phyloP scores from a whole-genome alignment of 257 asterid species.

The Verbena officinalis region DNA sequence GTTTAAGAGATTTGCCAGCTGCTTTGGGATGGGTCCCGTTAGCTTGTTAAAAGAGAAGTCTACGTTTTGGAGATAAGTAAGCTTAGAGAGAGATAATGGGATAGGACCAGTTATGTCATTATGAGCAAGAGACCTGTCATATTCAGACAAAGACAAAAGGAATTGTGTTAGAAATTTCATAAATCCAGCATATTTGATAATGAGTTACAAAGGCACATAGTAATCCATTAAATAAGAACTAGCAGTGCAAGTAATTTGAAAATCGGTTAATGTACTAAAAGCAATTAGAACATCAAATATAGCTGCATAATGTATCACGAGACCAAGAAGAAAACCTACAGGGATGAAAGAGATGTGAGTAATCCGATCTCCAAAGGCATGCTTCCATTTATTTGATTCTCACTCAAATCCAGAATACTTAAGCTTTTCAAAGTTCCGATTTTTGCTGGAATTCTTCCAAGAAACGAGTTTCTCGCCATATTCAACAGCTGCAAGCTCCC shows the following conservation, averaged over 20 bases:
- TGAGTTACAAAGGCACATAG: neutral
- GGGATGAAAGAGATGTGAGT: conserved; percentile 39
- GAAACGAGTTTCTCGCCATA: conserved; percentile 48
- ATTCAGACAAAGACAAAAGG: conserved; percentile 13
- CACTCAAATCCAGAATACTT: conserved; percentile 57
- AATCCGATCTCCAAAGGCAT: conserved; percentile 71
- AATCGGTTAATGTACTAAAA: conserved; percentile 1
- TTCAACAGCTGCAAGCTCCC: conserved; percentile 54
- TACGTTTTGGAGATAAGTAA: conserved; percentile 46
- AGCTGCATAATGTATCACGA: neutral
- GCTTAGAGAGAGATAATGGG: conserved; percentile 58
- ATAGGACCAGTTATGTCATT: conserved; percentile 59
- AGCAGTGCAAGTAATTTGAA: neutral
- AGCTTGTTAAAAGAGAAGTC: conserved; percentile 75
- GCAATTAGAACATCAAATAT: neutral
- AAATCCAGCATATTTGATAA: conserved; percentile 1
- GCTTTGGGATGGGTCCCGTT: conserved; percentile 66
- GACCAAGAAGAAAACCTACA: conserved; percentile 52
- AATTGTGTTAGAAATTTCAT: neutral
- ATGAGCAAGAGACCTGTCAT: conserved; percentile 61
- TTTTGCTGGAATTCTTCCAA: conserved; percentile 50
- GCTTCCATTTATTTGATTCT: conserved; percentile 57
- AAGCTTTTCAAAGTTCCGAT: conserved; percentile 49
- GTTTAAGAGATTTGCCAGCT: conserved; percentile 59
- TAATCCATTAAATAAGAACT: neutral